Percentiles rank a stretch among this genome's conserved stretches.
phyloP scores from a whole-genome alignment of 805 yeast genomes.

The Kodamaea nitidulidarum region DNA sequence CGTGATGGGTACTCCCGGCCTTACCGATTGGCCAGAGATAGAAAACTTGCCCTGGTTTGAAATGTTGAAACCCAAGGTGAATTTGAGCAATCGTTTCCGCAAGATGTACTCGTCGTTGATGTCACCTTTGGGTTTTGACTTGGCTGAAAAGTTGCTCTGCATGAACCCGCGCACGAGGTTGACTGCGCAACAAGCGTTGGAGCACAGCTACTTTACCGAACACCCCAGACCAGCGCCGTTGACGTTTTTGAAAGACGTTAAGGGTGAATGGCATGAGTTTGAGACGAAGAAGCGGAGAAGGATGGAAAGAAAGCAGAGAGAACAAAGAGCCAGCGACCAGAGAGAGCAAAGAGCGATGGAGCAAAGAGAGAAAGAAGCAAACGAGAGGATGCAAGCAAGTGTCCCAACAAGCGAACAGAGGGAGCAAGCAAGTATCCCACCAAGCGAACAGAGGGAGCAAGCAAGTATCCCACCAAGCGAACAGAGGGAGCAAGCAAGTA shows the following conservation, averaged over 20 bases:
- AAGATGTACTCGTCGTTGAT: constrained; percentile 22
- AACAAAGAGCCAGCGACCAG: constrained; percentile 1
- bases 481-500: not conserved
- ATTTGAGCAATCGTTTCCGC: constrained; percentile 27
- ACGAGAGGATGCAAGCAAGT: not conserved
- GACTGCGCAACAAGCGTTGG: constrained; percentile 65
- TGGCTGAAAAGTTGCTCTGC: constrained; percentile 59
- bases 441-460: not conserved
- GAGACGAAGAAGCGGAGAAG: constrained; percentile 81
- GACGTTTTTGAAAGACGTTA: constrained; percentile 47
- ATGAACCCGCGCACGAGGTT: constrained; percentile 69
- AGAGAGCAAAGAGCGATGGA: too few species aligned
- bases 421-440: not conserved
- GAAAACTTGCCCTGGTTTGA: constrained; percentile 89
- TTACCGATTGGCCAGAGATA: constrained; percentile 72
- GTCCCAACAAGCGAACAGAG: not conserved
- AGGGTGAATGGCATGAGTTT: constrained; percentile 95
- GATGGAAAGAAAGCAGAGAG: constrained; percentile 35
- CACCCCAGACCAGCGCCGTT: constrained; percentile 65
- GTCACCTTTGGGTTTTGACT: constrained; percentile 47
- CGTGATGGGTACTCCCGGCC: constrained; percentile 82
- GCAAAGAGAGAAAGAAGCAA: not conserved
- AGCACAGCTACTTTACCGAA: constrained; percentile 65
- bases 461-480: not conserved
- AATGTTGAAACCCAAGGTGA: constrained; percentile 59